Percentiles rank a stretch among this genome's conserved stretches.
Evolutionary conservation across 2,329 filamentous ascomycete genomes (phyloP).

Genomic region (Colletotrichum falcatum): DNA sequence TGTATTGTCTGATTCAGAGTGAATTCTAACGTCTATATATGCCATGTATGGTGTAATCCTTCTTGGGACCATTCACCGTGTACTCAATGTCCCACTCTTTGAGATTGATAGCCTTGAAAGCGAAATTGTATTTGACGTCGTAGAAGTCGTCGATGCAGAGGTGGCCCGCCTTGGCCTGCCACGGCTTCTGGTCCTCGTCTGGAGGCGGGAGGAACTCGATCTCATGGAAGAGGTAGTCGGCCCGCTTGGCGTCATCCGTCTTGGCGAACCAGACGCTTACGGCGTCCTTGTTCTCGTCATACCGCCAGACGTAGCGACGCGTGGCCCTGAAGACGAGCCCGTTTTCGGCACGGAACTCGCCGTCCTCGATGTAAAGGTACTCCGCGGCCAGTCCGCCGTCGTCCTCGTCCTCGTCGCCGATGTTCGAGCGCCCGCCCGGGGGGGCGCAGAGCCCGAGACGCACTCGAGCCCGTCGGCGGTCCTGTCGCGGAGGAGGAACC

Average conservation of each 20-base stretch:
- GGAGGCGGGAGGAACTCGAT: constrained; percentile 68
- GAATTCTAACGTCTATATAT: constrained; percentile 58
- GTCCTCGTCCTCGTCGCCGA: constrained; percentile 27
- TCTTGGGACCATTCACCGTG: constrained; percentile 76
- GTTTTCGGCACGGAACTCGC: constrained; percentile 69
- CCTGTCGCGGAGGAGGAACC: constrained; percentile 71
- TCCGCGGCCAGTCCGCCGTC: constrained; percentile 60
- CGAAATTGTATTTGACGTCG: constrained; percentile 76
- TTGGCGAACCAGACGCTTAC: constrained; percentile 82
- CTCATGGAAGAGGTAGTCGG: constrained; percentile 81
- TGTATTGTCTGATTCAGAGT: too few species aligned
- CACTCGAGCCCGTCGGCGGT: constrained; percentile 64
- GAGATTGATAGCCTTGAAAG: constrained; percentile 68
- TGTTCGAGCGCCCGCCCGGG: constrained; percentile 22
- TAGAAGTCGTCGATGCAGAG: constrained; percentile 80
- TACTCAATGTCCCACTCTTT: constrained; percentile 71
- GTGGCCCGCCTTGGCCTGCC: constrained; percentile 75
- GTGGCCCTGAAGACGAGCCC: constrained; percentile 70
- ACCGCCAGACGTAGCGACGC: constrained; percentile 79
- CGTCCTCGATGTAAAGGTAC: constrained; percentile 77
- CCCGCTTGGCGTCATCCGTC: constrained; percentile 68
- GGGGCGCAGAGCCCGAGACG: constrained; percentile 41
- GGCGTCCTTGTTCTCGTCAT: constrained; percentile 68
- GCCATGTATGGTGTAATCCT: constrained; percentile 75
- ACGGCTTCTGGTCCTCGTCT: constrained; percentile 57